Evolutionary conservation across 176 grass and related monocot genomes (phyloP), one percentile per base, ranked within the genome.

Genomic region (Bonia amplexicaulis): DNA sequence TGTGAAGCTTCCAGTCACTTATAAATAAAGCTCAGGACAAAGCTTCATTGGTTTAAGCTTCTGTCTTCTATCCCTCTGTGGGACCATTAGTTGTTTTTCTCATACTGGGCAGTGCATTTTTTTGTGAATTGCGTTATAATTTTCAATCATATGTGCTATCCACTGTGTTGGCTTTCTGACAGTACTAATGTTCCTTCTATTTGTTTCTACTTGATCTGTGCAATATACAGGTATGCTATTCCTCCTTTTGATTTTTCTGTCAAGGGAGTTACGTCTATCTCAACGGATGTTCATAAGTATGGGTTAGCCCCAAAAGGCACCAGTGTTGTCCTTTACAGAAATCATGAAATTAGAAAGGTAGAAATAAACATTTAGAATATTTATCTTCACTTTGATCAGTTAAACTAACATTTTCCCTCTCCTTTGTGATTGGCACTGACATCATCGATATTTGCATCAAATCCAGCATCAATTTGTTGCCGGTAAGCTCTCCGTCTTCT

Each of bases 281-380:
- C 96, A 31, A 88, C 88, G 33, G 96, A 98, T 92, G 96, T 98
- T 79, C 93, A 98, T 83, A 98, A 98, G 87, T 98, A 96, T 64
- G 96, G 96, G 75, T 90, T 98, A 91, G 96, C 77, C 37, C 96
- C 96, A 37, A 99, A 99, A 87, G 96, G 96, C 77, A 99, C 96
- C 63, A 94, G 96, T 64, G 70, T 95, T 71, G 93, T 99, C 72
- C 86, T 99, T 29, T 99, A 99, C 80, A 89, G 91, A 86, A 99
- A 99, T 84, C 96, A 93, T 92, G 91, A 94, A 82, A 95, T 96
- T 80, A 96, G 96, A 91, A 99, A 99, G 93, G 96, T 96, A 86
- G 20, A 67, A 42, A 61, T 51, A 52, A 62, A 9, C 51, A 69
- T 53, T 44, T 44, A 23, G 11, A 47, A 48, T 78, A 82, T 87